Evolutionary conservation across 306 rosid species (phyloP), one percentile per base, ranked within the genome.

Genomic region (Ormosia semicastrata): DNA sequence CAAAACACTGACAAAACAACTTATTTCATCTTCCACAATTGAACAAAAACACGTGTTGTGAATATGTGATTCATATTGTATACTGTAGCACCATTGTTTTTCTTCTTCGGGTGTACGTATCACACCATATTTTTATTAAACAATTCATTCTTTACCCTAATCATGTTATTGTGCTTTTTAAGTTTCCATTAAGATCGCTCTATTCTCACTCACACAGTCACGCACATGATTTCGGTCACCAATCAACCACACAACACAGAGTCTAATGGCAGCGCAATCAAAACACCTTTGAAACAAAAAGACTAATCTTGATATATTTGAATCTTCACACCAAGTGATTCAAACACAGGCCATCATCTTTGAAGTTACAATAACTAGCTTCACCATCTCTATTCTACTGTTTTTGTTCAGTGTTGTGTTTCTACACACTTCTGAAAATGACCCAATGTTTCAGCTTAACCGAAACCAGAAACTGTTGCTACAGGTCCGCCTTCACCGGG

Each of bases 391-490:
- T 39, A 64, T 36, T 15, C 4, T 32, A 46, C 12, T 10, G 4
- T 34, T 12, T 12, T 6, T 5, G 9, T 15, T 33, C 39, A 37
- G 24, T 12, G 13, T 15, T 7, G 4, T 53, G 5, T 50, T n/a
- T 81, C 79, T 40, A 73, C 49, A 64, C 13, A 11, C 53, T 67
- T 79, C 34, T 32, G 4, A 39, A 6, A 5, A 89, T 86, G 91
- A 24, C 81, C 3, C 84, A 36, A 60, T 91, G 92, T 54, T 89
- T 94, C 83, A 93, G 95, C 81, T 58, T 91, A 17, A 82, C 90
- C 3, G 89, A 91, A 71, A 81, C 87, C 17, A 89, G 89, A 79
- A 93, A 87, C 86, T 72, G 90, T 63, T 86, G 89, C 81, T 86
- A 86, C 75, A 85, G 87, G 32, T 83, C 85, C 65, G 3, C 76